Evolutionary conservation across 768 basidiomycete genomes (phyloP).

Genomic region (Leccinum longicurvipes): DNA sequence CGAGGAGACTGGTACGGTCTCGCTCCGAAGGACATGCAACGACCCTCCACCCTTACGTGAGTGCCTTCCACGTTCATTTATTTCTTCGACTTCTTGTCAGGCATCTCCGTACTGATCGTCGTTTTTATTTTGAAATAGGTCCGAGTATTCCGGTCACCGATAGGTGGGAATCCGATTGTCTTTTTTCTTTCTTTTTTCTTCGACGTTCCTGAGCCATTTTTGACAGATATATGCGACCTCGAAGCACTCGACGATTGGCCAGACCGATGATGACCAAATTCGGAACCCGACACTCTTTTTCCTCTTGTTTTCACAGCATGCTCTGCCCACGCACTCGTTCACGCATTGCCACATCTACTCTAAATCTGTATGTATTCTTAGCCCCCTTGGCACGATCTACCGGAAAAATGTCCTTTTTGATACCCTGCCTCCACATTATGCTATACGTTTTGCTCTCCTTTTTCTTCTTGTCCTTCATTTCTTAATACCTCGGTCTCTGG

Average conservation of each 20-base stretch:
- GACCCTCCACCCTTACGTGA: conserved; percentile 30
- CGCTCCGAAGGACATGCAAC: conserved; percentile 28
- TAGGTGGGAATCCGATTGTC: conserved; percentile 20
- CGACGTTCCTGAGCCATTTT: conserved; percentile 4
- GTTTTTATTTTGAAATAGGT: conserved; percentile 14
- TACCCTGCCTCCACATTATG: conserved; percentile 6
- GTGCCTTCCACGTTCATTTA: not conserved
- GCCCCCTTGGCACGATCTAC: not conserved
- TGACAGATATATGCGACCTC: conserved; percentile 27
- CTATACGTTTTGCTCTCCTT: not conserved
- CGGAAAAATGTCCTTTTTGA: conserved; percentile 2
- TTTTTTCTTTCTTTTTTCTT: not conserved
- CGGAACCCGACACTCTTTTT: not conserved
- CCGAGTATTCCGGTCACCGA: conserved; percentile 31
- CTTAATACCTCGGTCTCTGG: conserved; percentile 7
- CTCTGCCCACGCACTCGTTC: not conserved
- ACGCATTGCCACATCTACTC: conserved; percentile 21
- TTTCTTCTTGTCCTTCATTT: not conserved
- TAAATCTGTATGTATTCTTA: conserved; percentile 20
- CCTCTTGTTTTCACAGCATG: conserved; percentile 1
- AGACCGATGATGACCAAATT: conserved; percentile 16
- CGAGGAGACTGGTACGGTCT: conserved; percentile 27
- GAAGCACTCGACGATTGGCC: conserved; percentile 23
- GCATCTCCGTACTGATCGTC: conserved; percentile 8
- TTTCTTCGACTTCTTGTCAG: not conserved